Evolutionary conservation across 1,139 yeast genomes (phyloP), one percentile per base, ranked within the genome.

Genomic region (Petasospora rhodanensis): DNA sequence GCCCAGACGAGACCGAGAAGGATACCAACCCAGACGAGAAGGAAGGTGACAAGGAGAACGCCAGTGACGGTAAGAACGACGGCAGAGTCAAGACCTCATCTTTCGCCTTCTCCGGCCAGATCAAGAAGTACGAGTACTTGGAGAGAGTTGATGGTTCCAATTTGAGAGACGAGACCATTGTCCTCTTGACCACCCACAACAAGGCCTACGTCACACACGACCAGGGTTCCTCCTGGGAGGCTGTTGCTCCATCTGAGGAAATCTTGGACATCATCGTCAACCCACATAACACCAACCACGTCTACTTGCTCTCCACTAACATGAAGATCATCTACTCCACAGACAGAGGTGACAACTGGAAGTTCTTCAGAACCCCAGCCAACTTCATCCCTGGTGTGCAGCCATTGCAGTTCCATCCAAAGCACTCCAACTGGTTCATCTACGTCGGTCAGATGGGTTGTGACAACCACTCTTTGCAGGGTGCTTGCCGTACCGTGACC

Each of bases 361-460:
- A 49, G 6, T 58, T 56, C 28, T 52, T 64, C 31, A 51, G 64
- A 22, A 66, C 79, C 1, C 96, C 96, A 5, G 61, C 66, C 20
- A 64, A 73, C 16, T 59, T 62, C 34, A 55, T 59, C 22, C 46
- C 59, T 25, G 67, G 66, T 7, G 54, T 57, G 52, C 48, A 59
- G 64, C 62, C 70, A 40, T 37, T 61, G 74, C 47, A 64, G 69
- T 28, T 89, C 76, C 70, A 80, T 56, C 74, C 78, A 21, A 62
- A 61, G 4, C 69, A 76, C 40, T 52, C 72, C 1, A 58, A 70
- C n/a, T 69, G 76, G 55, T 75, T 86, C 46, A 78, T 89, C 24
- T 80, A 84, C 71, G 71, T 74, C 46, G 85, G 91, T 3, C 73
- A 73, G 34, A 67, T 68, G 28, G 69, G 70, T 16, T 83, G 95